Conservation (phyloP, 352 stramenopile genomes). For the Globisporangium alternatum region DNA sequence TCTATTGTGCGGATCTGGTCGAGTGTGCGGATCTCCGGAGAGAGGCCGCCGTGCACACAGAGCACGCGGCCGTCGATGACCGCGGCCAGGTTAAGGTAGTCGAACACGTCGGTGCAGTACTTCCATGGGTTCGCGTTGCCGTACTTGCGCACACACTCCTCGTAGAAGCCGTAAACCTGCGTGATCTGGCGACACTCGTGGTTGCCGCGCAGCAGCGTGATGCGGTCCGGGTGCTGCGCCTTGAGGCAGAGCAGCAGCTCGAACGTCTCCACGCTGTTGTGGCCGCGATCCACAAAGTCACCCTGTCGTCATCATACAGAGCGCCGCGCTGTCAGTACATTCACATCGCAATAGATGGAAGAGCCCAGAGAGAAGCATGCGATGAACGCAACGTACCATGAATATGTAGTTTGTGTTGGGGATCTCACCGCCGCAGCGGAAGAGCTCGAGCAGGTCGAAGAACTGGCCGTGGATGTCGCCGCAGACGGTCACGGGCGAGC, state of each 20-base stretch:
- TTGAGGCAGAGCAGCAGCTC: slow-evolving; percentile 87
- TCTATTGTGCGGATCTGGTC: slow-evolving; percentile 96
- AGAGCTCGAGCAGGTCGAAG: slow-evolving; percentile 88
- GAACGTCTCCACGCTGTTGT: slow-evolving; percentile 91
- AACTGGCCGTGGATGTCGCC: slow-evolving; percentile 91
- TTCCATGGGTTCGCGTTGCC: slow-evolving; percentile 95
- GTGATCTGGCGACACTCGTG: slow-evolving; percentile 95
- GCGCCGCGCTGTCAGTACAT: not conserved
- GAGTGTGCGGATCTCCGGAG: slow-evolving; percentile 92
- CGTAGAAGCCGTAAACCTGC: slow-evolving; percentile 97
- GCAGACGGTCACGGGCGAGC: slow-evolving; percentile 86
- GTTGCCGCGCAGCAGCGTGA: slow-evolving; percentile 86
- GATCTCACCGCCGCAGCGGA: slow-evolving; percentile 81
- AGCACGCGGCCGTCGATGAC: slow-evolving; percentile 91
- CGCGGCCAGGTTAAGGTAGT: slow-evolving; percentile 94
- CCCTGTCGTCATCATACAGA: slow-evolving; percentile 37
- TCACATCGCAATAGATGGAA: not conserved
- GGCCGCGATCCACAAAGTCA: slow-evolving; percentile 89
- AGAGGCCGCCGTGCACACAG: slow-evolving; percentile 95
- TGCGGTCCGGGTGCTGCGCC: slow-evolving; percentile 83
- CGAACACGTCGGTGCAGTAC: slow-evolving; percentile 96
- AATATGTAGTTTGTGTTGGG: slow-evolving; percentile 90
- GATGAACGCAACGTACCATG: slow-evolving; percentile 48
- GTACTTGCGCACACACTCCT: slow-evolving; percentile 97
- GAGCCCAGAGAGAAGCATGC: not conserved